Percentiles rank a stretch among this genome's conserved stretches.
Conservation (phyloP, 345 rosid genomes). For the Streptanthus diversifolius region DNA sequence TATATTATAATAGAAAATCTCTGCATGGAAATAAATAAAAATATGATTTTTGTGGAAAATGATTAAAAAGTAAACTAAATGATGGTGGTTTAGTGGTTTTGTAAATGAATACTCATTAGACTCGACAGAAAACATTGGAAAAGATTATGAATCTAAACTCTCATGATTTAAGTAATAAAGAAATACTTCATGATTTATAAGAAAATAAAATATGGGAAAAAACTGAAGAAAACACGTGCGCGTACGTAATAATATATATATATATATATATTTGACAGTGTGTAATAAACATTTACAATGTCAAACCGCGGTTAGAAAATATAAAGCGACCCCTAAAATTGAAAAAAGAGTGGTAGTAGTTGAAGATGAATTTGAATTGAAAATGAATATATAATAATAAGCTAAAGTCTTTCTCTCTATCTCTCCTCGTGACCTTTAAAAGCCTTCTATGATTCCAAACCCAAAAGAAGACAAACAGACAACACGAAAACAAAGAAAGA, state of each 20-base stretch:
- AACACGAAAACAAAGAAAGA: not conserved
- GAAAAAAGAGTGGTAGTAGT: conserved; percentile 14
- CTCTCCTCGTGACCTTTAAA: conserved; percentile 25
- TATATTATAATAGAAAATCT: no score
- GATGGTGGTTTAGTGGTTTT: no score
- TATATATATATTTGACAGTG: not conserved
- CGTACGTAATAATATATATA: not conserved
- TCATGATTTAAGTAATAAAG: no score
- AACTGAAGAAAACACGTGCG: not conserved
- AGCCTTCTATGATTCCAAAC: not conserved
- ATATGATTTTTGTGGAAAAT: no score
- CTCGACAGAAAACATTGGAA: not conserved
- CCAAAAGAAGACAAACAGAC: not conserved
- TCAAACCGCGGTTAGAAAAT: conserved; percentile 19
- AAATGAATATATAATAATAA: not conserved
- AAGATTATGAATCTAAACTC: not conserved
- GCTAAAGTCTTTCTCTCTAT: not conserved
- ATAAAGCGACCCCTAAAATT: conserved; percentile 4
- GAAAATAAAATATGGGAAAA: not conserved
- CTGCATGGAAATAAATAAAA: no score
- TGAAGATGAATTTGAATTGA: conserved; percentile 25
- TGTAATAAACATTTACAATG: not conserved
- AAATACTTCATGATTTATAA: not conserved
- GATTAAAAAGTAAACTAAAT: no score
- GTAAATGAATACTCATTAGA: no score